A percentile compares a stretch with the other conserved stretches of the same genome.
Conservation (phyloP, 202 grass and related monocot species). For the Alloteropsis angusta region DNA sequence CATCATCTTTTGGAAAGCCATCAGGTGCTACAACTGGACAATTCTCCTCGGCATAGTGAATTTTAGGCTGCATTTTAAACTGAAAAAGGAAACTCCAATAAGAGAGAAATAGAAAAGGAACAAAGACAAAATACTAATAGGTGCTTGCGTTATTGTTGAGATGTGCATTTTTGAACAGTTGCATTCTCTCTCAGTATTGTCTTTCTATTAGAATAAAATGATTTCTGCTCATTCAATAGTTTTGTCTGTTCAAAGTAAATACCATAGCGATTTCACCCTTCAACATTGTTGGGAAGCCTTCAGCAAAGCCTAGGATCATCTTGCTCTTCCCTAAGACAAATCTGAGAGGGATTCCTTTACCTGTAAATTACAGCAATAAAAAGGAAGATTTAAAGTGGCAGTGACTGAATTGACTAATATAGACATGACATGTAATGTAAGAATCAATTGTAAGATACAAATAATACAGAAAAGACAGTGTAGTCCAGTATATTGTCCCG, state of each 20-base stretch:
- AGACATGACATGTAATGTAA: constrained; percentile 1
- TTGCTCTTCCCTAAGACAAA: constrained; percentile 92
- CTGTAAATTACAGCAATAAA: constrained; percentile 40
- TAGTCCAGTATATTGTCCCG: neutral
- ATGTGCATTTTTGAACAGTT: neutral
- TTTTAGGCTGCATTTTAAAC: constrained; percentile 98
- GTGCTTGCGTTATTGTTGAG: neutral
- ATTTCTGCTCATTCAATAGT: neutral
- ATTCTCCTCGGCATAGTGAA: constrained; percentile 85
- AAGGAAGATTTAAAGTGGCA: neutral
- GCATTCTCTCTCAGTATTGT: neutral
- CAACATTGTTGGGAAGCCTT: constrained; percentile 84
- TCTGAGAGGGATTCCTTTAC: constrained; percentile 77
- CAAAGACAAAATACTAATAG: neutral
- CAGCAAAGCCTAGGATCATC: constrained; percentile 91
- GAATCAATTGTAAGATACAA: neutral
- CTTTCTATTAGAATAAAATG: neutral
- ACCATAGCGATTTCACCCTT: constrained; percentile 94
- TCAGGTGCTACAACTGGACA: constrained; percentile 81
- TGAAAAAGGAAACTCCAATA: constrained; percentile 35
- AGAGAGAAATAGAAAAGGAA: neutral
- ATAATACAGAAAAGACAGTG: neutral
- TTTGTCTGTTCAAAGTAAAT: constrained; percentile 28
- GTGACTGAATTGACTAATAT: neutral
- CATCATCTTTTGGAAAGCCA: constrained; percentile 69